Percentiles rank a stretch among this genome's conserved stretches.
Evolutionary conservation across 495 filamentous ascomycete species (phyloP).

Genomic region (Letharia columbiana): DNA sequence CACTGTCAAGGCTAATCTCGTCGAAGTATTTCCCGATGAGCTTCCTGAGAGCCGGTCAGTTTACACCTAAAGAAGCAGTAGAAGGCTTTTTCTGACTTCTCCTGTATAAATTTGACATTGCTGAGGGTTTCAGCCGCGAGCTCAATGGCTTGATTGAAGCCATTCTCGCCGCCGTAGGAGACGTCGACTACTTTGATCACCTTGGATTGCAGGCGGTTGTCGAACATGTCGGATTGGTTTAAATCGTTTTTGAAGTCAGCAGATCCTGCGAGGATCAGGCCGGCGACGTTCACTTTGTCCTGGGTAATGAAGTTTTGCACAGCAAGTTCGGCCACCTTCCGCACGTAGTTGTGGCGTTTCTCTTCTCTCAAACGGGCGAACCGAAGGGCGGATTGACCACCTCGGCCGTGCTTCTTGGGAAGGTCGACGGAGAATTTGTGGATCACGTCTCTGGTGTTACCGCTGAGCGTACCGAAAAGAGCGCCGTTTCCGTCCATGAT

Average conservation of each 20-base stretch:
- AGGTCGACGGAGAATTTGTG: constrained; percentile 97
- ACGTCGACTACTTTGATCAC: constrained; percentile 99
- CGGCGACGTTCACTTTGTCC: constrained; percentile 95
- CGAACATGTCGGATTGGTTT: constrained; percentile 96
- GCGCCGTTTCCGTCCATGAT: constrained; percentile 99
- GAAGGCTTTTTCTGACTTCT: constrained; percentile 46
- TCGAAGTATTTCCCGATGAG: constrained; percentile 97
- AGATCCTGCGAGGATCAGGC: constrained; percentile 88
- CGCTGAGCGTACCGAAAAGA: constrained; percentile 90
- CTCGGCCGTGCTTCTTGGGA: constrained; percentile 98
- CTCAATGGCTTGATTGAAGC: constrained; percentile 99
- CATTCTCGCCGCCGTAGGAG: constrained; percentile 97
- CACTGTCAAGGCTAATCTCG: constrained; percentile 94
- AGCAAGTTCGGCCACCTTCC: constrained; percentile 93
- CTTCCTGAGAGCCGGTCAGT: constrained; percentile 41
- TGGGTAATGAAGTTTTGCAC: constrained; percentile 97
- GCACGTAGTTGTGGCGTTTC: constrained; percentile 99
- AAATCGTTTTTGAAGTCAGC: constrained; percentile 99
- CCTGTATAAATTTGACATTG: constrained; percentile 99
- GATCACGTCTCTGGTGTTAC: constrained; percentile 92
- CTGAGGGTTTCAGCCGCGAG: constrained; percentile 89
- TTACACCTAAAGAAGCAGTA: too few relatives aligned
- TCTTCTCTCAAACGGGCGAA: constrained; percentile 99
- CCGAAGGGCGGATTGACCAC: constrained; percentile 97
- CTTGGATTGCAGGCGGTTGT: constrained; percentile 79